A percentile compares a stretch with the other conserved stretches of the same genome.
These are phyloP conservation scores for Fistulifera solaris DNA, from an alignment of 108 stramenopile genomes.

Conservation along the genomic window DNA sequence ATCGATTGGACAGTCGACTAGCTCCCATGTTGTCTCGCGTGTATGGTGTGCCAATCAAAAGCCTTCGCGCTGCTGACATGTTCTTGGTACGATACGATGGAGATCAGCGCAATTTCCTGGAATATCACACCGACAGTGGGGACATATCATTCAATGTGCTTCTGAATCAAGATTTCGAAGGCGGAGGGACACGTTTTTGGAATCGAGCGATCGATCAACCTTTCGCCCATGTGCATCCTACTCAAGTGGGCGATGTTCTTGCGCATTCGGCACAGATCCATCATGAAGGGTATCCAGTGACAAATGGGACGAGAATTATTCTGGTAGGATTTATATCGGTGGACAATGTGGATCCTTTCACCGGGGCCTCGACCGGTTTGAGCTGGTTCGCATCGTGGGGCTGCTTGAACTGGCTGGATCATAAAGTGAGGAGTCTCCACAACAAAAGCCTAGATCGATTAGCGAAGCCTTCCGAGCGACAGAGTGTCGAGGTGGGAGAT, in stretches of 20 bases:
- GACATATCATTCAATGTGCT: slow-evolving; percentile 51
- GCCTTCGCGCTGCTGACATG: slow-evolving; percentile 58
- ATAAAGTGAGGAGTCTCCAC: slow-evolving; percentile 30
- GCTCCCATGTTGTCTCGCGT: slow-evolving; percentile 40
- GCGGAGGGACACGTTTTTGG: slow-evolving; percentile 56
- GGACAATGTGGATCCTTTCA: slow-evolving; percentile 49
- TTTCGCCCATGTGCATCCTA: slow-evolving; percentile 36
- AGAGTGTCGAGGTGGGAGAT: slow-evolving; percentile 3
- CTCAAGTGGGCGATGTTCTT: slow-evolving; percentile 30
- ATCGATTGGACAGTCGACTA: slow-evolving; percentile 42
- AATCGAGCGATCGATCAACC: slow-evolving; percentile 9
- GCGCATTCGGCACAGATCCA: slow-evolving; percentile 29
- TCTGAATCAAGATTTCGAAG: slow-evolving; percentile 56
- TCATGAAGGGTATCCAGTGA: slow-evolving; percentile 50
- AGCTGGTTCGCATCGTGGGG: slow-evolving; percentile 46
- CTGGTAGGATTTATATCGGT: slow-evolving; percentile 54
- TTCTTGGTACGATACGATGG: slow-evolving; percentile 31
- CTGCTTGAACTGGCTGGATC: slow-evolving; percentile 33
- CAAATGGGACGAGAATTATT: slow-evolving; percentile 47
- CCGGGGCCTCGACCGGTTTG: slow-evolving; percentile 22
- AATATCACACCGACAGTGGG: slow-evolving; percentile 38
- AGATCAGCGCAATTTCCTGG: slow-evolving; percentile 20
- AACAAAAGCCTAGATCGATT: slow-evolving; percentile 7
- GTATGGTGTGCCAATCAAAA: slow-evolving; percentile 27
- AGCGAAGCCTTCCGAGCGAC: background rate